phyloP scores from a whole-genome alignment of 139 green algal genomes.

The Tetraselmis chui region DNA sequence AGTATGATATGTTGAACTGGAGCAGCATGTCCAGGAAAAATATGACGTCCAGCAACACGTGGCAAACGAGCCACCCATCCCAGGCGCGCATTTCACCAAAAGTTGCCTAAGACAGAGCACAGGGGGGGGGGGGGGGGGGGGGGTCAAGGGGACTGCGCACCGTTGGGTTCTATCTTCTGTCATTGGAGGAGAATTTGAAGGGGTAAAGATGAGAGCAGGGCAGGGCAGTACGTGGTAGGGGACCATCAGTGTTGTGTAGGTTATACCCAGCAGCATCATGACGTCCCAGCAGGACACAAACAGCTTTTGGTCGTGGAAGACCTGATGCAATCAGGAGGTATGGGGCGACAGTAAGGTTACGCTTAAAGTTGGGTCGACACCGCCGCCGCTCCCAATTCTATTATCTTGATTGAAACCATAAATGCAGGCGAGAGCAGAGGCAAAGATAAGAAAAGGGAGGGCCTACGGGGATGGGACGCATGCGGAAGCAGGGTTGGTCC shows the following conservation, averaged over 20 bases:
- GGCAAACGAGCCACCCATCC: not conserved
- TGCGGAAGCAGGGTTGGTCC: not conserved
- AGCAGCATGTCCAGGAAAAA: not conserved
- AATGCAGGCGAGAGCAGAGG: not conserved
- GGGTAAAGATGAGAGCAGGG: no score
- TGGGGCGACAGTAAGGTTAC: not conserved
- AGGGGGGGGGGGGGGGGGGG: not conserved
- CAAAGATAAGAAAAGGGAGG: no score
- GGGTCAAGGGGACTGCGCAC: not conserved
- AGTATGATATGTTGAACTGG: not conserved
- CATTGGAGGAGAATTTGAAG: no score
- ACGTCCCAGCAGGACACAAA: not conserved
- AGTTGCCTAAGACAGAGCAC: not conserved
- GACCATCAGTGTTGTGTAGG: not conserved
- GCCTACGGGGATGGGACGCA: not conserved
- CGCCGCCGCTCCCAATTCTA: not conserved
- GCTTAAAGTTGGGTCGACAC: not conserved
- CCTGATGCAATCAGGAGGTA: not conserved
- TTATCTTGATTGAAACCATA: not conserved
- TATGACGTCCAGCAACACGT: not conserved
- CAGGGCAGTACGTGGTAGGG: not conserved
- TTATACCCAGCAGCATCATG: not conserved
- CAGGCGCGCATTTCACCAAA: not conserved
- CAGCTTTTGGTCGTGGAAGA: not conserved
- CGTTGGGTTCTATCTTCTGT: no score